A percentile compares a stretch with the other conserved stretches of the same genome.
phyloP scores from a whole-genome alignment of 1,284 basidiomycete genomes.

The Leccinum subrobustum region DNA sequence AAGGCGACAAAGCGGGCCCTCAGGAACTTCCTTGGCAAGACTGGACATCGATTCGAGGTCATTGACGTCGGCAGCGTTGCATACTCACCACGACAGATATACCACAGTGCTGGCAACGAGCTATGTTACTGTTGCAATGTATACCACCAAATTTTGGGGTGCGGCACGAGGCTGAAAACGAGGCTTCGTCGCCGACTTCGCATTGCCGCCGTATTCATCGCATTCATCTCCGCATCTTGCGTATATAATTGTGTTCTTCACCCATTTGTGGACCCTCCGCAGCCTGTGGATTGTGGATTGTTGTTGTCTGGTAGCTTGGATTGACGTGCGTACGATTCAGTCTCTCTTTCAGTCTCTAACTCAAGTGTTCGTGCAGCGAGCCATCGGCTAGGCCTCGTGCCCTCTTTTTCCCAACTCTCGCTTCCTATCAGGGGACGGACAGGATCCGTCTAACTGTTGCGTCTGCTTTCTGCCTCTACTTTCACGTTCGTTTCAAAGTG shows the following conservation, averaged over 20 bases:
- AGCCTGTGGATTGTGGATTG: slow-evolving; percentile 5
- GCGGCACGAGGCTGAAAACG: background rate
- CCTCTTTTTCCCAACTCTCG: background rate
- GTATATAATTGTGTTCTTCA: slow-evolving; percentile 11
- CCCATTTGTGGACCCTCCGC: slow-evolving; percentile 11
- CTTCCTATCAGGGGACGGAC: slow-evolving; percentile 9
- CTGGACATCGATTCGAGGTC: background rate
- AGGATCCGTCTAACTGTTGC: slow-evolving; percentile 1
- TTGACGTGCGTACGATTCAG: slow-evolving; percentile 14
- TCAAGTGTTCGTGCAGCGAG: background rate
- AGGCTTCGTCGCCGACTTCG: slow-evolving; percentile 13
- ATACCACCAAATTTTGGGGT: background rate
- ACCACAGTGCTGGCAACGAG: background rate
- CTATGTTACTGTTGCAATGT: background rate
- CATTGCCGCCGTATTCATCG: slow-evolving; percentile 18
- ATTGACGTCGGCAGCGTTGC: background rate
- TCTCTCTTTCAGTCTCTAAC: slow-evolving; percentile 15
- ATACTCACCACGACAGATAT: background rate
- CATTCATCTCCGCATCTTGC: slow-evolving; percentile 23
- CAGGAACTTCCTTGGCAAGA: background rate
- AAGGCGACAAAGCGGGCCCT: background rate
- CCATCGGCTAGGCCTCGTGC: slow-evolving; percentile 1
- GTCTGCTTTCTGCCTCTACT: background rate
- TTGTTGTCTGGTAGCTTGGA: background rate
- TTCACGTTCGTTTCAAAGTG: slow-evolving; percentile 18